Evolutionary conservation across 768 basidiomycete species (phyloP), one percentile per base, ranked within the genome.

Genomic region (Suillus americanus): DNA sequence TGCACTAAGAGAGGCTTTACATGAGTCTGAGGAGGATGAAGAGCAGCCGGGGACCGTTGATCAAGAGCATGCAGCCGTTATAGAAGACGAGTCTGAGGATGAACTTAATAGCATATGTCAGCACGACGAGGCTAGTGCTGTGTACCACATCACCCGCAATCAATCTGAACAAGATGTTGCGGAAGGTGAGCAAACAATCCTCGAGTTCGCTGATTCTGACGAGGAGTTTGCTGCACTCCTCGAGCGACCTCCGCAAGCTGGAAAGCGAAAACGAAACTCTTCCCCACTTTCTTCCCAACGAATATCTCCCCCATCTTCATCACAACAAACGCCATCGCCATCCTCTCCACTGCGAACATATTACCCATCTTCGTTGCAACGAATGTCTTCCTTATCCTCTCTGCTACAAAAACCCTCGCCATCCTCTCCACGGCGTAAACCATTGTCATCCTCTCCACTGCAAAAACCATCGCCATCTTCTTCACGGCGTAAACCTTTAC

Each of bases 21-120:
- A 65, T 30, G 63, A 71, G 54, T 57, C 67, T 40, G 38, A 59
- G 18, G 57, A 30, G 6, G 64, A 18, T 59, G 56, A 66, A 35
- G 64, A 51, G 43, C 64, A 69, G 33, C 61, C 62, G n/a, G 67
- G 65, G 13, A 16, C 51, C 12, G 50, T 28, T 54, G 53, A 54
- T 40, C 3, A 20, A n/a, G 63, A 61, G 3, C 60, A 59, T 23
- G 64, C 62, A 50, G 51, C 54, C 33, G 56, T 16, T 18, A 51
- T 30, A 38, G 25, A 79, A 9, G 68, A 72, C 30, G 76, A 78
- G 30, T 81, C 83, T n/a, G 84, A 84, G 23, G 85, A 85, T 63
- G 85, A 86, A 68, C 75, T 84, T 9, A 28, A 50, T 28, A 79
- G 70, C 12, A 66, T 70, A 51, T 83, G 81, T 80, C 72, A 78